Evolutionary conservation across 73 alveolate species (phyloP).

Genomic region (Paramecium sonneborni): DNA sequence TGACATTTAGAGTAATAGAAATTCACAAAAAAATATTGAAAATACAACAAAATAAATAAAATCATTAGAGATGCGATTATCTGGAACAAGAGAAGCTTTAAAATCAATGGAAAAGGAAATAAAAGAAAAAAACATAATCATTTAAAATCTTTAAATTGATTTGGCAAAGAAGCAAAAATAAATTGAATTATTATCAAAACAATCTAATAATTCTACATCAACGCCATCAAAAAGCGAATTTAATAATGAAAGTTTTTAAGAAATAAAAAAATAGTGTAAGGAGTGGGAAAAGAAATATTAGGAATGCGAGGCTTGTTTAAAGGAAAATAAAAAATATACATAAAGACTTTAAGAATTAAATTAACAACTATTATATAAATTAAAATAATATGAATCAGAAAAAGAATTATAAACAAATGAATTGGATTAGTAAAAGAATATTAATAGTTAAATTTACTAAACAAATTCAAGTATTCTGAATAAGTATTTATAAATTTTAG

Average conservation of each 20-base stretch:
- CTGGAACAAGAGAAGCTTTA: constrained; percentile 53
- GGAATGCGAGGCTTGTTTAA: background rate
- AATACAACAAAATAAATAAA: background rate
- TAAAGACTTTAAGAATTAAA: constrained; percentile 44
- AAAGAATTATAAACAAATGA: background rate
- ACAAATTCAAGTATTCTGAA: background rate
- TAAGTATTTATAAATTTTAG: background rate
- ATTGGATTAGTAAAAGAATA: background rate
- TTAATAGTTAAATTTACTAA: background rate
- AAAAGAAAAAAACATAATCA: background rate
- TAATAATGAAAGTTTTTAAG: constrained; percentile 28
- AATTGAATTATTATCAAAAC: background rate
- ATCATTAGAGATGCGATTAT: constrained; percentile 48
- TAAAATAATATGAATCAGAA: constrained; percentile 13
- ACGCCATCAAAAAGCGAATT: constrained; percentile 4
- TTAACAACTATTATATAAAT: constrained; percentile 21
- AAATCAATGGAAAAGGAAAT: constrained; percentile 34
- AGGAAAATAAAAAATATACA: constrained; percentile 39
- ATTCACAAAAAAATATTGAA: constrained; percentile 26
- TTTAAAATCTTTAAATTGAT: background rate
- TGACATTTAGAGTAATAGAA: background rate
- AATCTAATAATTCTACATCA: background rate
- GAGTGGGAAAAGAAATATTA: constrained; percentile 14
- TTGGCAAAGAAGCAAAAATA: background rate
- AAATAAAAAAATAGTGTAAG: constrained; percentile 27